phyloP scores from a whole-genome alignment of 1,284 basidiomycete species.

The Sanghuangporus baumii region DNA sequence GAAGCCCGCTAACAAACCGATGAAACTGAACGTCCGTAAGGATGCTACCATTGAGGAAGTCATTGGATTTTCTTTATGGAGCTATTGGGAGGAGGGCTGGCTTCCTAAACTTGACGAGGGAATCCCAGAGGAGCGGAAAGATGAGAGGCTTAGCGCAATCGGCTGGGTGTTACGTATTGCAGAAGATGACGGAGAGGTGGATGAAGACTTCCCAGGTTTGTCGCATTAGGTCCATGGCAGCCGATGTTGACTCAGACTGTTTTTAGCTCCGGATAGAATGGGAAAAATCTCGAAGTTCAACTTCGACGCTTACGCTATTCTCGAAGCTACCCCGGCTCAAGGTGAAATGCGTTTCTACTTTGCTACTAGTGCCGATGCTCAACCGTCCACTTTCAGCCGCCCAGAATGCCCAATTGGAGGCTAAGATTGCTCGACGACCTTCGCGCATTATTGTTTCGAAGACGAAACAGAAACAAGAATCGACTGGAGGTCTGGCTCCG shows the following conservation, averaged over 20 bases:
- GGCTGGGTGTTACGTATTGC: slow-evolving; percentile 96
- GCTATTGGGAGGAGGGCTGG: slow-evolving; percentile 86
- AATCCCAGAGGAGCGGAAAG: slow-evolving; percentile 53
- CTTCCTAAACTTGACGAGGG: slow-evolving; percentile 72
- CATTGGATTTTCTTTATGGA: slow-evolving; percentile 89
- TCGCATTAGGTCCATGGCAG: background rate
- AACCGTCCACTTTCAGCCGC: slow-evolving; percentile 45
- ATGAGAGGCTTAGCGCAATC: slow-evolving; percentile 63
- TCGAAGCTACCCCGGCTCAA: slow-evolving; percentile 73
- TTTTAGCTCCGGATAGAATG: slow-evolving; percentile 82
- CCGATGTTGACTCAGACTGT: background rate
- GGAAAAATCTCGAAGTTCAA: slow-evolving; percentile 86
- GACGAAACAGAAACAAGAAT: slow-evolving; percentile 39
- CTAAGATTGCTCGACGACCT: slow-evolving; percentile 71
- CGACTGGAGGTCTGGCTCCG: slow-evolving; percentile 24
- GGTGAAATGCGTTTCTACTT: slow-evolving; percentile 34
- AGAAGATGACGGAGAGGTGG: slow-evolving; percentile 96
- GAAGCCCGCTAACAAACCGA: slow-evolving; percentile 50
- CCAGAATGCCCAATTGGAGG: slow-evolving; percentile 76
- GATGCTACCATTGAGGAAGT: slow-evolving; percentile 95
- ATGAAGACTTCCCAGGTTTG: slow-evolving; percentile 95
- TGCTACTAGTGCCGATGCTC: background rate
- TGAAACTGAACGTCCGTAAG: slow-evolving; percentile 70
- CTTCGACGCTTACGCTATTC: slow-evolving; percentile 85
- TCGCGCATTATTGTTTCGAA: slow-evolving; percentile 62